These are phyloP conservation scores for Serendipita indica DNA, from an alignment of 768 basidiomycete genomes.

Conservation along the genomic window DNA sequence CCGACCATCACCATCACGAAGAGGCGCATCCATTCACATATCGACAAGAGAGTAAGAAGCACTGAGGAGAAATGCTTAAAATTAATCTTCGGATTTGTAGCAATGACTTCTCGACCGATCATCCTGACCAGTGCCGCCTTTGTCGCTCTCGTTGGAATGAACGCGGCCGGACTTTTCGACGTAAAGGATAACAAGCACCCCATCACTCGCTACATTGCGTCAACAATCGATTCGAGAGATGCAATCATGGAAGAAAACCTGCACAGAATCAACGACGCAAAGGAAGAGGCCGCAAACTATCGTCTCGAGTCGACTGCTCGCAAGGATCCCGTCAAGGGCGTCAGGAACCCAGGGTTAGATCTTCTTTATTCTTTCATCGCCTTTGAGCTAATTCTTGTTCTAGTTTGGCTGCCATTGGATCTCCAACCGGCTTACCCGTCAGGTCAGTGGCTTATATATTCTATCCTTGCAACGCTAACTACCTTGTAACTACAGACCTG, in stretches of 20 bases:
- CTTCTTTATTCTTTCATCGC: neutral
- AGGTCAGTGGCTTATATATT: neutral
- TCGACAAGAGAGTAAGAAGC: neutral
- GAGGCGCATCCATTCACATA: constrained; percentile 3
- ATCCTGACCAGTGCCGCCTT: neutral
- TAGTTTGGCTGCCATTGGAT: neutral
- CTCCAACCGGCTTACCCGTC: neutral
- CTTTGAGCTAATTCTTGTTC: neutral
- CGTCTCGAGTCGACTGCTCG: neutral
- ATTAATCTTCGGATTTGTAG: neutral
- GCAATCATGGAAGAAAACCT: neutral
- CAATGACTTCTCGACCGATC: neutral
- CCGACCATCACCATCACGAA: constrained; percentile 4
- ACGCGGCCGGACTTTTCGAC: neutral
- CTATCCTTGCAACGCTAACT: no score
- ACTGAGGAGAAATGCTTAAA: neutral
- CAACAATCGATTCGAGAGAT: neutral
- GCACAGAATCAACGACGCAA: neutral
- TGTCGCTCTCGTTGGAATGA: neutral
- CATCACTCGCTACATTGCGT: neutral
- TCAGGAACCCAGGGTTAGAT: neutral
- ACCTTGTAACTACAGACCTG: no score
- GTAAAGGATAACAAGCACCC: neutral
- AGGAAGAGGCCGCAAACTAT: constrained; percentile 5
- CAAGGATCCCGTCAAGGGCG: neutral